Evolutionary conservation across 495 filamentous ascomycete genomes (phyloP), one percentile per base, ranked within the genome.

Genomic region (Xylaria venustula): DNA sequence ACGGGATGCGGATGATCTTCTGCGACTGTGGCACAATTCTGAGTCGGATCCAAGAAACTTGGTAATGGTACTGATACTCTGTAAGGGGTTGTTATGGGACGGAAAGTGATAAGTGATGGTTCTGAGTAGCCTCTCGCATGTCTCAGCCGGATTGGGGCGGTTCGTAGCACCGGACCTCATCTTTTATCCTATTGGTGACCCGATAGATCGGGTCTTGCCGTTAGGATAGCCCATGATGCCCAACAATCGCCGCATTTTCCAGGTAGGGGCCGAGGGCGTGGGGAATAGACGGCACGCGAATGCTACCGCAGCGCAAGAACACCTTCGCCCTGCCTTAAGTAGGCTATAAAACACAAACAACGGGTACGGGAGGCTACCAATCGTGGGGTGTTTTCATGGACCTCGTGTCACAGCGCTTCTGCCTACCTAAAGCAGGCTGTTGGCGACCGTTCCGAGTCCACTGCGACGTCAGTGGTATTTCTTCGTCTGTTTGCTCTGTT

Each of bases 171-270:
- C 40, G 40, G 14, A 46, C 9, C 25, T 46, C 9, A 34, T 37
- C 19, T 26, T 37, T 17, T 7, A 42, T 48, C 41, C 48, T 9
- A 61, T 61, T 61, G 58, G 58, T 54, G 49, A 54, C 20, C 53
- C 58, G 23, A 45, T 3, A 41, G 26, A 40, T 42, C 34, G 58
- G 58, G 58, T 61, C 58, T 44, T 32, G 50, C 41, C 49, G 40
- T 48, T 61, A 30, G 57, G 19, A 51, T 55, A 40, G 44, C 40
- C 53, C 40, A 45, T 55, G 53, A 55, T 55, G 15, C 41, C 37
- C 26, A 20, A 26, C 20, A 30, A 22, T 50, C 34, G 55, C 55
- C 44, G 55, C 45, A 36, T 60, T 40, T 30, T n/a, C 26, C 45
- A 14, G 23, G 30, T 5, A 34, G 11, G 30, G 30, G 30, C 5